These are phyloP conservation scores for Alternaria solani DNA, from an alignment of 2,329 filamentous ascomycete species.

Conservation along the genomic window DNA sequence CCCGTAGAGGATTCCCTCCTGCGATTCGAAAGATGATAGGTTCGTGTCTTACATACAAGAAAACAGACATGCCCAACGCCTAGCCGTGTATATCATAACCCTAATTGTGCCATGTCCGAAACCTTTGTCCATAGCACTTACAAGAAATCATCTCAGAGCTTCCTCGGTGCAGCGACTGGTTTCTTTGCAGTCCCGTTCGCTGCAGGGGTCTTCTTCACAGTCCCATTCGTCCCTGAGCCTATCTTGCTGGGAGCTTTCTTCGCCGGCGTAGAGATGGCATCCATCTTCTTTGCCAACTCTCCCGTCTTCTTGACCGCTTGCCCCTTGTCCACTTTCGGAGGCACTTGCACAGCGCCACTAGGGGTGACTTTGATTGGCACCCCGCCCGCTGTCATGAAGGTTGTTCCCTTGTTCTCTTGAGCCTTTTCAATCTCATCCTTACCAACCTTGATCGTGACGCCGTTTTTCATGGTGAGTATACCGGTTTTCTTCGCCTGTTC, in stretches of 20 bases:
- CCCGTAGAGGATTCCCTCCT: not conserved
- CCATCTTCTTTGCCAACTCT: slow-evolving; percentile 3
- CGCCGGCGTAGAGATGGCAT: not conserved
- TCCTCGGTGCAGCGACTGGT: slow-evolving; percentile 5
- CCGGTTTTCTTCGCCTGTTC: slow-evolving; percentile 44
- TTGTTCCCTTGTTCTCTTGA: slow-evolving; percentile 36
- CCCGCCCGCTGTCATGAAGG: slow-evolving; percentile 39
- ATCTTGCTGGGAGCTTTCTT: slow-evolving; percentile 5
- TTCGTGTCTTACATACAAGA: not conserved
- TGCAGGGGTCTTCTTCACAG: not conserved
- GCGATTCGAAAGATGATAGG: not conserved
- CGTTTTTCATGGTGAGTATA: slow-evolving; percentile 41
- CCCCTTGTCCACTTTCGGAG: slow-evolving; percentile 20
- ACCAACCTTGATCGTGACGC: slow-evolving; percentile 40
- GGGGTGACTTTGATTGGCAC: slow-evolving; percentile 46
- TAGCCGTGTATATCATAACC: not conserved
- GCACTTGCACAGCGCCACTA: slow-evolving; percentile 33
- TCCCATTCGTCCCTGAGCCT: not conserved
- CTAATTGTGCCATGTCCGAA: not conserved
- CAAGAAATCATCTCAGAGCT: slow-evolving; percentile 2
- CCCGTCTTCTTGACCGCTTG: slow-evolving; percentile 6
- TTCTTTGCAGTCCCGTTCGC: slow-evolving; percentile 15
- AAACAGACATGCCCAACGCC: not conserved
- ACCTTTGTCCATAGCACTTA: not conserved
- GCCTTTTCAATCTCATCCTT: slow-evolving; percentile 46